Base-by-base conservation (phyloP, 768 basidiomycete species). In the Dictyophora rubrovolvata region DNA sequence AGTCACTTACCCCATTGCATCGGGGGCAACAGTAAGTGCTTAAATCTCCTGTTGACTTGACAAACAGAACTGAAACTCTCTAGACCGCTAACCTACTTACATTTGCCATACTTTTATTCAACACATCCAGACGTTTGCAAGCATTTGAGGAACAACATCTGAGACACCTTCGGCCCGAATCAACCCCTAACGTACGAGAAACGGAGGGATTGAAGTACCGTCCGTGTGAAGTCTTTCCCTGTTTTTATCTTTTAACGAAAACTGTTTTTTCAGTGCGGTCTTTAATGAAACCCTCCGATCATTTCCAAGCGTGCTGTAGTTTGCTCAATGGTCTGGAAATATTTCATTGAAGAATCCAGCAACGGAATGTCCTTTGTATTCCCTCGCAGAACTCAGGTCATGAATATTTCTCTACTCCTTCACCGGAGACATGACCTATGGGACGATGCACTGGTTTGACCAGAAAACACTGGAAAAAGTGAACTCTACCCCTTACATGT, bases 281-380 rank as follows among this genome's bases (percentile, higher is more conserved):
- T 79, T 91, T 47, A 86, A 89, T 60, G 89, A 92, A 66, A 84
- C 84, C 0, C 74, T 92, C 21, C 77, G 89, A 17, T 71, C 91
- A 1, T 92, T 85, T 71, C 88, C 88, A 3, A 86, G 89, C 6
- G 85, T 90, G 0, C 87, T 88, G 7, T 70, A 87, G 47, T 89
- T 89, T 64, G 72, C 81, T 46, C 78, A 86, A 34, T 82, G 20
- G 12, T 6, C 34, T 18, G 42, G 28, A 54, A n/a, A 34, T 34
- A 3, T 55, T 52, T n/a, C 79, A 83, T 0, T 83, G 76, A n/a
- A 2, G 10, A 42, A 3, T 4, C 42, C 42, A 12, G 59, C 52
- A 71, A 16, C 53, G 61, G 7, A 61, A 68, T 9, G 69, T 73
- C 59, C 59, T 66, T 12, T 69, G 68, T 22, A 80, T 0, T 67